These are phyloP conservation scores for Pestalotiopsis sp. DNA, from an alignment of 2,329 filamentous ascomycete species.

Conservation along the genomic window DNA sequence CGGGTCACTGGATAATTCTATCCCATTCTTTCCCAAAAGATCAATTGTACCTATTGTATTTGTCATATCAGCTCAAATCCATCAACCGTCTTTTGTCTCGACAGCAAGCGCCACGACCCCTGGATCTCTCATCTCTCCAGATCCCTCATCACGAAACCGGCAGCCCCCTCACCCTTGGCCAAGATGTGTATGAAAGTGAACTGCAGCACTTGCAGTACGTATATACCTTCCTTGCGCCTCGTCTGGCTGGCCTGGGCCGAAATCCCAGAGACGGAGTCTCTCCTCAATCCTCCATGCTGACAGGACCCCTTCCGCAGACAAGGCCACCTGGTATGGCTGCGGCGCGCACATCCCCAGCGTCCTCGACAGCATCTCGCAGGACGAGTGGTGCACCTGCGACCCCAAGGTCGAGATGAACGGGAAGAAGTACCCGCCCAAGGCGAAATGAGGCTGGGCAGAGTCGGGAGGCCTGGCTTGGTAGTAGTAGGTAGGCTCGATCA, in stretches of 20 bases:
- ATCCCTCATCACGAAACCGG: background rate
- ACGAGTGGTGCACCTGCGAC: slow-evolving; percentile 67
- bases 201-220: slow-evolving; percentile 66
- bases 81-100: background rate
- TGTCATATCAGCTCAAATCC: background rate
- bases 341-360: slow-evolving; percentile 63
- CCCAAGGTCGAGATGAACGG: slow-evolving; percentile 65
- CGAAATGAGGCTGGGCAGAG: slow-evolving; percentile 26
- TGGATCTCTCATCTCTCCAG: background rate
- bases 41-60: background rate
- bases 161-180: background rate
- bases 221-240: too few species aligned
- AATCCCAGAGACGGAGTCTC: background rate
- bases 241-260: too few species aligned
- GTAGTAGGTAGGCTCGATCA: background rate
- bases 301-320: slow-evolving; percentile 41
- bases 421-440: slow-evolving; percentile 68
- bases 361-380: slow-evolving; percentile 59
- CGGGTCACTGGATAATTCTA: too few species aligned
- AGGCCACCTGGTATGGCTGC: slow-evolving; percentile 68
- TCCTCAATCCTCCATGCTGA: slow-evolving; percentile 15
- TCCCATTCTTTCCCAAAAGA: background rate
- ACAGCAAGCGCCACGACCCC: too few species aligned
- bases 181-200: slow-evolving; percentile 68
- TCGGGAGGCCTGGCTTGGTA: background rate